These are phyloP conservation scores for Brassica incana DNA, from an alignment of 345 rosid genomes.

Conservation along the genomic window DNA sequence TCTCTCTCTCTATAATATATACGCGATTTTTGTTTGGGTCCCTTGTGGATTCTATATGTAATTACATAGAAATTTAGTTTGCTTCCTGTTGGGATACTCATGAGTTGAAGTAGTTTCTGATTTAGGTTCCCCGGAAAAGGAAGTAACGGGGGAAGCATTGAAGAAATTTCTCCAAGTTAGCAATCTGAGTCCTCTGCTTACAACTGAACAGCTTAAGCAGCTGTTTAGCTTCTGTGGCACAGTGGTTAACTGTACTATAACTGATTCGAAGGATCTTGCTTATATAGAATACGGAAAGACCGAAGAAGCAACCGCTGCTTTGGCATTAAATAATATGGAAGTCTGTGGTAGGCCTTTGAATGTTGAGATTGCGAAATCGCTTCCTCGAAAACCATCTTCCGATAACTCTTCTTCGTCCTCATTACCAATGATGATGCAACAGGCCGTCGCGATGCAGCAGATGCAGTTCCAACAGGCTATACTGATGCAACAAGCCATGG, in stretches of 20 bases:
- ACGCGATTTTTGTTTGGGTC: not conserved
- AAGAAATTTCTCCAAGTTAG: slow-evolving; percentile 94
- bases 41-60: not conserved
- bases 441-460: slow-evolving; percentile 98
- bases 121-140: slow-evolving; percentile 61
- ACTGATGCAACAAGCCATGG: slow-evolving; percentile 93
- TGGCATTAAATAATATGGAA: slow-evolving; percentile 90
- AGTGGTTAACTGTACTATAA: slow-evolving; percentile 75
- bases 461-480: slow-evolving; percentile 98
- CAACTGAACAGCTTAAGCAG: slow-evolving; percentile 87
- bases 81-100: slow-evolving; percentile 10
- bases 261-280: slow-evolving; percentile 90
- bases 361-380: slow-evolving; percentile 95
- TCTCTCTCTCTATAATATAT: not conserved
- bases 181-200: slow-evolving; percentile 91
- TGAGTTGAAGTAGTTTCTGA: slow-evolving; percentile 17
- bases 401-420: slow-evolving; percentile 68
- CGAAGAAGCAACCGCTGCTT: slow-evolving; percentile 89
- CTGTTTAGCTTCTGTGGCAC: slow-evolving; percentile 91
- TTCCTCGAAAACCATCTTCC: slow-evolving; percentile 71
- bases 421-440: slow-evolving; percentile 98
- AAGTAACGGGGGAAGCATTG: slow-evolving; percentile 58
- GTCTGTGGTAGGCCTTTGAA: slow-evolving; percentile 89
- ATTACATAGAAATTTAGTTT: slow-evolving; percentile 10
- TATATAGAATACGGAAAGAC: slow-evolving; percentile 84